phyloP scores from a whole-genome alignment of 805 yeast genomes.

The Grigorovia humatica region DNA sequence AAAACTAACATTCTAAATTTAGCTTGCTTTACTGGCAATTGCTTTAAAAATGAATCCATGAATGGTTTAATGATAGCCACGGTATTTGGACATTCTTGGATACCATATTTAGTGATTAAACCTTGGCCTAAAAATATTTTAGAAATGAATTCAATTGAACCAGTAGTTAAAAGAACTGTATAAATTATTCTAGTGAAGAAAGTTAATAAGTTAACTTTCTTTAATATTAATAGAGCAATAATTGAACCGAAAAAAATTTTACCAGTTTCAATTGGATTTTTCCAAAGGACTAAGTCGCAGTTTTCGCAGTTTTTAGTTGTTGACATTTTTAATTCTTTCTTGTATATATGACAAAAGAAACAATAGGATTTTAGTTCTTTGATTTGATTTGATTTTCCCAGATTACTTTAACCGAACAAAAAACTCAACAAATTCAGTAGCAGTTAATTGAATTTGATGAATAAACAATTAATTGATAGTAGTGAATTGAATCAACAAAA shows the following conservation, averaged over 20 bases:
- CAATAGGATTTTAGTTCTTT: no score
- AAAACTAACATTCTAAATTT: constrained; percentile 47
- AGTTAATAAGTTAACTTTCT: constrained; percentile 52
- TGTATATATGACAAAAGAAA: no score
- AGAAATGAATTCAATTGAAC: constrained; percentile 68
- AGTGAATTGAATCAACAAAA: not conserved
- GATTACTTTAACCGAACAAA: no score
- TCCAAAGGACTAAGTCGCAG: constrained; percentile 26
- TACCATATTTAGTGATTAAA: constrained; percentile 65
- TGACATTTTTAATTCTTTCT: not conserved
- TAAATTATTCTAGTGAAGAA: constrained; percentile 51
- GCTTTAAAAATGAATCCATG: constrained; percentile 22
- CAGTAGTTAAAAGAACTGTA: constrained; percentile 51
- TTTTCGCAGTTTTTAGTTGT: constrained; percentile 2
- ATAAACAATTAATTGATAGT: no score
- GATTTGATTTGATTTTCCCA: not conserved
- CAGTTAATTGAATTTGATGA: no score
- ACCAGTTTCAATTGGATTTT: constrained; percentile 55
- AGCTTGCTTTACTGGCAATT: constrained; percentile 42
- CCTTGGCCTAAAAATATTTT: constrained; percentile 68
- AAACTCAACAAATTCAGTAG: not conserved
- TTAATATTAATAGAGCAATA: constrained; percentile 43
- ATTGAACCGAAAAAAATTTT: constrained; percentile 60
- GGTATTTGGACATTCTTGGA: constrained; percentile 31
- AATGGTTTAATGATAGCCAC: constrained; percentile 26